Conservation (phyloP, 768 basidiomycete species). For the Tricholoma sp. region DNA sequence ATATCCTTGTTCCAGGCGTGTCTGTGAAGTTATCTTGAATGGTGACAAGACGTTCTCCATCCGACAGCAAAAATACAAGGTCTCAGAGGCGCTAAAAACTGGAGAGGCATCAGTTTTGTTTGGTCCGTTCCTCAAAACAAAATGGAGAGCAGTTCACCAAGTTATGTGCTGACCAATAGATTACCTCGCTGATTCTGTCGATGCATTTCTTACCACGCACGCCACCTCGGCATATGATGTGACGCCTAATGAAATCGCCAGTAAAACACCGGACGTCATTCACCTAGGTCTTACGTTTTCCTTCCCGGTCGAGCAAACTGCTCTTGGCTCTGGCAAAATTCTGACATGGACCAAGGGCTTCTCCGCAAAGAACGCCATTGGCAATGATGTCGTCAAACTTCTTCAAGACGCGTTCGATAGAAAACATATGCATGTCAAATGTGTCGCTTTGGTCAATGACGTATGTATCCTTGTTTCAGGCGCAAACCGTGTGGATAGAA, state of each 20-base stretch:
- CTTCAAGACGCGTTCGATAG: conserved; percentile 89
- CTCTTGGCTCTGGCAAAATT: conserved; percentile 83
- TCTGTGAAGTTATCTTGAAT: conserved; percentile 89
- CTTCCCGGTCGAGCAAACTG: conserved; percentile 96
- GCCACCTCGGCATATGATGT: conserved; percentile 42
- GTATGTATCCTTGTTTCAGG: conserved; percentile 38
- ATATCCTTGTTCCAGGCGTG: conserved; percentile 54
- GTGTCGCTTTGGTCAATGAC: conserved; percentile 91
- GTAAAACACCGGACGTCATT: conserved; percentile 29
- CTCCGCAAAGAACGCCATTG: conserved; percentile 83
- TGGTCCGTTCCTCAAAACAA: conserved; percentile 41
- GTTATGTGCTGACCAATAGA: conserved; percentile 42
- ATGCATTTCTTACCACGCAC: conserved; percentile 79
- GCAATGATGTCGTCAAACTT: conserved; percentile 83
- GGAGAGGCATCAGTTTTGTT: conserved; percentile 87
- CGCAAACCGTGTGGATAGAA: neutral
- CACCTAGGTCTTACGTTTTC: conserved; percentile 92
- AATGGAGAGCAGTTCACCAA: conserved; percentile 3
- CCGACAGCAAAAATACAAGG: conserved; percentile 94
- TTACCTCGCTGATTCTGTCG: conserved; percentile 96
- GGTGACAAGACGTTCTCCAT: conserved; percentile 88
- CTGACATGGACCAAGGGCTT: conserved; percentile 97
- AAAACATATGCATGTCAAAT: conserved; percentile 89
- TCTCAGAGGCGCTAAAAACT: conserved; percentile 89
- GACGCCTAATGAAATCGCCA: conserved; percentile 13